Percentiles rank a stretch among this genome's conserved stretches.
These are phyloP conservation scores for Diplogelasinospora grovesii DNA, from an alignment of 495 filamentous ascomycete species.

Conservation along the genomic window DNA sequence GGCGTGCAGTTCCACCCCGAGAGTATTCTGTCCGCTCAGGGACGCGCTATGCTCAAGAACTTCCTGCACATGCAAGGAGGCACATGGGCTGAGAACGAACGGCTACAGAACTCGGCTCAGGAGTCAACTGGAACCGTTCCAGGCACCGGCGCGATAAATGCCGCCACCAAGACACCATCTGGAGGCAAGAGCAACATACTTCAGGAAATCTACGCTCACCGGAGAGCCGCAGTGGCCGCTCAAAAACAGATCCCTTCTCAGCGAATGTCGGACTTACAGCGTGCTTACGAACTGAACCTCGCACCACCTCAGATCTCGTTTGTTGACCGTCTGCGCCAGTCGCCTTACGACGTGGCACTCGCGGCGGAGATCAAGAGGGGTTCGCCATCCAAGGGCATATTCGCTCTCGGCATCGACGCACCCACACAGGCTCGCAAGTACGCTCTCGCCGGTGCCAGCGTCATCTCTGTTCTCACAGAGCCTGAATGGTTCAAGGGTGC, in stretches of 20 bases:
- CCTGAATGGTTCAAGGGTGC: conserved; percentile 98
- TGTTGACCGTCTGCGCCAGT: conserved; percentile 67
- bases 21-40: conserved; percentile 87
- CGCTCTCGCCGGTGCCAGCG: conserved; percentile 87
- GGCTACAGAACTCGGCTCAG: conserved; percentile 35
- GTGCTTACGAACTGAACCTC: conserved; percentile 73
- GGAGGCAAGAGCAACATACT: conserved; percentile 76
- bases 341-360: conserved; percentile 73
- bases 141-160: not conserved
- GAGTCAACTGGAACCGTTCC: conserved; percentile 10
- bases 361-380: conserved; percentile 97
- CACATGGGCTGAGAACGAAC: conserved; percentile 78
- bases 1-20: conserved; percentile 98
- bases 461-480: conserved; percentile 95
- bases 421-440: conserved; percentile 87
- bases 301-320: conserved; percentile 83
- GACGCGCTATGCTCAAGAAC: conserved; percentile 83
- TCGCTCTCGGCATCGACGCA: conserved; percentile 79
- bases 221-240: conserved; percentile 64
- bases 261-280: conserved; percentile 77
- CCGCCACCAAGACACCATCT: conserved; percentile 16
- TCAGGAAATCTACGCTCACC: conserved; percentile 84
- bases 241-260: conserved; percentile 86
- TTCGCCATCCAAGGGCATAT: conserved; percentile 93
- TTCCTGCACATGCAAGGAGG: conserved; percentile 82